Conservation (phyloP, 2,329 filamentous ascomycete species). For the Aureobasidium sp. region DNA sequence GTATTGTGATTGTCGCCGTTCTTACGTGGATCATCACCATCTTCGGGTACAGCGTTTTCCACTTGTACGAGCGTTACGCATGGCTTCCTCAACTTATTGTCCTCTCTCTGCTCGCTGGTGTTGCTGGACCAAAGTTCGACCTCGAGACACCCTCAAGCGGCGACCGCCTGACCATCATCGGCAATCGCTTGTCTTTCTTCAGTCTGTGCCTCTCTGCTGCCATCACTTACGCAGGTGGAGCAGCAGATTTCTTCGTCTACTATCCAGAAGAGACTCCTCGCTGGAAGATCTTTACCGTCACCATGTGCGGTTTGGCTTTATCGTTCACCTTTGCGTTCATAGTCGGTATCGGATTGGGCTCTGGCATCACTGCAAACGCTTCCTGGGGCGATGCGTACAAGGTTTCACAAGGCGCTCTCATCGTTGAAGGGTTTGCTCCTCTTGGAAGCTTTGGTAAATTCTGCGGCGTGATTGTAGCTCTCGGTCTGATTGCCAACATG, state of each 20-base stretch:
- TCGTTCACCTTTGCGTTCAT: conserved; percentile 55
- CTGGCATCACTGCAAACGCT: conserved; percentile 43
- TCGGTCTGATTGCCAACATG: conserved; percentile 58
- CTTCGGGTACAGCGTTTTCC: conserved; percentile 60
- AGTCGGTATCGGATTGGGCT: conserved; percentile 54
- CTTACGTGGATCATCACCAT: conserved; percentile 57
- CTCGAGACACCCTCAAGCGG: conserved; percentile 42
- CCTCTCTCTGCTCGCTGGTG: conserved; percentile 53
- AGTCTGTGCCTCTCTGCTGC: conserved; percentile 57
- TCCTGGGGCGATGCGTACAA: conserved; percentile 50
- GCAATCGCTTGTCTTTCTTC: conserved; percentile 59
- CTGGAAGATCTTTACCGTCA: conserved; percentile 48
- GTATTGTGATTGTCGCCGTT: conserved; percentile 56
- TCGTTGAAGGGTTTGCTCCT: conserved; percentile 52
- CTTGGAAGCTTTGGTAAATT: conserved; percentile 58
- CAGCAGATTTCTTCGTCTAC: conserved; percentile 62
- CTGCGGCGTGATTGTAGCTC: conserved; percentile 55
- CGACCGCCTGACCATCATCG: conserved; percentile 42
- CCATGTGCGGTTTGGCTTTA: conserved; percentile 46
- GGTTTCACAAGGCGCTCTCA: conserved; percentile 53
- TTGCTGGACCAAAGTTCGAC: conserved; percentile 53
- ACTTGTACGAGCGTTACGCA: conserved; percentile 59
- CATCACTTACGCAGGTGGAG: conserved; percentile 54
- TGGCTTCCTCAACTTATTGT: conserved; percentile 57
- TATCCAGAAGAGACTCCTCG: conserved; percentile 47